Evolutionary conservation across 2,329 filamentous ascomycete species (phyloP), one percentile per base, ranked within the genome.

Genomic region (Eutypa lata): DNA sequence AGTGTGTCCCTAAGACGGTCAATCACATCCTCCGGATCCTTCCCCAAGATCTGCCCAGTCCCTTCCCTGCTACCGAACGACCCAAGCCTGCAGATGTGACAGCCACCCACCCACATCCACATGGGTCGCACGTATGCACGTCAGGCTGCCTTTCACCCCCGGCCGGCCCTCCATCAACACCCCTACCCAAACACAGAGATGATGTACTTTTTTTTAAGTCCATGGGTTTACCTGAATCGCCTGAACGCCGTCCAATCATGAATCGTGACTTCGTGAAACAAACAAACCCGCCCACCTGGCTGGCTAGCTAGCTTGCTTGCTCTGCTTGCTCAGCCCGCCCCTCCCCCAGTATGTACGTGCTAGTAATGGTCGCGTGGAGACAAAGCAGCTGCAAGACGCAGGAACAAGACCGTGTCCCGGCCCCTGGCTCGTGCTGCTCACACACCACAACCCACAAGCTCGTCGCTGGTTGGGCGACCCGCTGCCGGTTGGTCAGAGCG

Each of bases 221-320:
- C 62, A 61, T 60, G 67, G 61, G 67, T 61, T 59, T 53, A 55
- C 62, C 63, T 61, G 68, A 64, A 65, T 65, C 63, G 57, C 65
- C 65, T 57, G 21, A 61, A 50, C 51, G 54, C 65, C 64, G 61
- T 73, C 79, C 79, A 82, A 82, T 82, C 78, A 82, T 77, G 72
- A 73, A 62, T 75, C 77, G 70, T 79, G 71, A 72, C 61, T 65
- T 73, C 72, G 69, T 77, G 69, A 73, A 75, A 75, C 68, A 71
- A 61, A 65, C 68, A 64, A 68, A 68, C 55, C 49, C 45, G 38
- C 55, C 58, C 54, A 55, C 47, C 55, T 58, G 59, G 54, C 60
- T 44, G n/a, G n/a, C n/a, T n/a, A n/a, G n/a, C n/a, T n/a, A n/a
- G n/a, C n/a, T n/a, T n/a, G n/a, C n/a, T n/a, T n/a, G n/a, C n/a